phyloP scores from a whole-genome alignment of 345 rosid genomes.

The Sisymbrium altissimum region DNA sequence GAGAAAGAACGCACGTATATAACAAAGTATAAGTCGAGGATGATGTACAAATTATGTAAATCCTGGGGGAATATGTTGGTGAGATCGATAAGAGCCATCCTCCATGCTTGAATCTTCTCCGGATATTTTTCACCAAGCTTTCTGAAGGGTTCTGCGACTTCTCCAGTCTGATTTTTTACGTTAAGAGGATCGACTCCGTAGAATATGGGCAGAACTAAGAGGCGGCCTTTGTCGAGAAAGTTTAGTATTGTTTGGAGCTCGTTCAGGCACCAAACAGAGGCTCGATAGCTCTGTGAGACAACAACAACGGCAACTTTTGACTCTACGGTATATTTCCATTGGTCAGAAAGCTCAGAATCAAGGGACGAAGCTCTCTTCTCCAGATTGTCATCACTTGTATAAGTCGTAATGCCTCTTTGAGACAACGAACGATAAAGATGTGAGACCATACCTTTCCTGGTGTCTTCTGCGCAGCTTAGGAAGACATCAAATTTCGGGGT shows the following conservation, averaged over 20 bases:
- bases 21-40: no score
- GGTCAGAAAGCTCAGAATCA: not conserved
- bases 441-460: no score
- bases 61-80: not conserved
- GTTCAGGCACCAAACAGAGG: not conserved
- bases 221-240: not conserved
- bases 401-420: not conserved
- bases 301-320: not conserved
- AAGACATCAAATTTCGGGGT: no score
- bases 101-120: conserved; percentile 21
- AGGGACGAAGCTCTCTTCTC: not conserved
- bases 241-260: conserved; percentile 1
- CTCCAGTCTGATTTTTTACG: not conserved
- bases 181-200: not conserved
- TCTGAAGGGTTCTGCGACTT: not conserved
- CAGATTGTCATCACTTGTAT: not conserved
- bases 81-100: conserved; percentile 1
- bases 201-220: not conserved
- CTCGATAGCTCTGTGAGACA: not conserved
- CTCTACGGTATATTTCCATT: not conserved
- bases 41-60: not conserved
- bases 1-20: no score
- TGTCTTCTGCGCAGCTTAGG: no score
- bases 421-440: no score
- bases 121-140: not conserved